Evolutionary conservation across 805 yeast genomes (phyloP).

Genomic region (Ascoidea rubescens): DNA sequence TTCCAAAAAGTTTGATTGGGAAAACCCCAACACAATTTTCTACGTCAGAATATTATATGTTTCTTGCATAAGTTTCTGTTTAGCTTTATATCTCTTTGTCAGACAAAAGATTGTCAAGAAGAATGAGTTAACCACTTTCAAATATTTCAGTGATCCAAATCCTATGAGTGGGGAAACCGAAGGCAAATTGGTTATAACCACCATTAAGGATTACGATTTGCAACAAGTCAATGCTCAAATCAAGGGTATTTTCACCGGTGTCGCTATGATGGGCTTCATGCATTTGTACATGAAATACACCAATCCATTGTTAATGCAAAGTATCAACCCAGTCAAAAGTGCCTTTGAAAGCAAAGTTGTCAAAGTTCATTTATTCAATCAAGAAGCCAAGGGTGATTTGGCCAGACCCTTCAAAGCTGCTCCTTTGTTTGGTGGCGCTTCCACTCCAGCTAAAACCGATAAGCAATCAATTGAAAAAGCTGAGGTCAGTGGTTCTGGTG

Average conservation of each 20-base stretch:
- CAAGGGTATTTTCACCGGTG: constrained; percentile 73
- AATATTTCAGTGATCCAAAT: constrained; percentile 78
- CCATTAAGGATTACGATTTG: constrained; percentile 90
- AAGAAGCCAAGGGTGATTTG: constrained; percentile 75
- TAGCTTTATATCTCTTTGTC: constrained; percentile 53
- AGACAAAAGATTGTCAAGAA: constrained; percentile 47
- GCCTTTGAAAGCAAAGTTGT: constrained; percentile 85
- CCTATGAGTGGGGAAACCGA: constrained; percentile 66
- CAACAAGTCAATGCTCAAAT: constrained; percentile 69
- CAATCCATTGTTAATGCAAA: constrained; percentile 92
- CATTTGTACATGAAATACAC: constrained; percentile 95
- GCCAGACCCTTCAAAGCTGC: constrained; percentile 94
- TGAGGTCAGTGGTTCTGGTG: constrained; percentile 76
- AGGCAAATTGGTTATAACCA: constrained; percentile 68
- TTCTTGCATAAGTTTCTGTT: constrained; percentile 49
- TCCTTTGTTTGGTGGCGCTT: constrained; percentile 50
- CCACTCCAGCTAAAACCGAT: constrained; percentile 56
- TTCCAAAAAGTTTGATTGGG: constrained; percentile 78
- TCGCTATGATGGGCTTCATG: constrained; percentile 98
- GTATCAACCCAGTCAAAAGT: constrained; percentile 77
- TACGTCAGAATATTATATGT: constrained; percentile 66
- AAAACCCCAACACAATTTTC: constrained; percentile 59
- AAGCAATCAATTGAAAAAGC: constrained; percentile 77
- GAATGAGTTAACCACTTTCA: constrained; percentile 85
- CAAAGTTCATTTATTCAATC: constrained; percentile 76